Conservation (phyloP, 179 eudicot species). For the Silene vulgaris region DNA sequence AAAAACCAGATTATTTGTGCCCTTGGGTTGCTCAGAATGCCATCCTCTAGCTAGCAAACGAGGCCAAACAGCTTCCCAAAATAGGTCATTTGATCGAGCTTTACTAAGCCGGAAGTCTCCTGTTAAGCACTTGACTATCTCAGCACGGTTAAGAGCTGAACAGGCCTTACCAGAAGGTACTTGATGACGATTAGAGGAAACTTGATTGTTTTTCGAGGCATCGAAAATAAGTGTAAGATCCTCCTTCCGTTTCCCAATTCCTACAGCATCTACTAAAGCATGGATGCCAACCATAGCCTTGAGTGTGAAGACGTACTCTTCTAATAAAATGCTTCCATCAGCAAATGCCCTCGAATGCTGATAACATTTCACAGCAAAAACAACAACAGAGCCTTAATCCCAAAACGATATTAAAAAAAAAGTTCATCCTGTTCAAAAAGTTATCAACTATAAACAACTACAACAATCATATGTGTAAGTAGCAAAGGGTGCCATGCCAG, state of each 20-base stretch:
- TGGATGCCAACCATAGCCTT: constrained; percentile 53
- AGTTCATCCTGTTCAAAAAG: neutral
- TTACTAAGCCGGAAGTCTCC: constrained; percentile 75
- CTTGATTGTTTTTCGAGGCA: constrained; percentile 35
- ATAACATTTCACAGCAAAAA: constrained; percentile 18
- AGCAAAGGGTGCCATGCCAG: too few species aligned
- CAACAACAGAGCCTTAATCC: neutral
- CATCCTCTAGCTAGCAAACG: constrained; percentile 80
- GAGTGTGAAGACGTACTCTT: constrained; percentile 44
- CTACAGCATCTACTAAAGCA: constrained; percentile 58
- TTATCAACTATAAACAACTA: neutral
- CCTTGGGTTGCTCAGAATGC: constrained; percentile 78
- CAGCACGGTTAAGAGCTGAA: constrained; percentile 52
- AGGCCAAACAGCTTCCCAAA: constrained; percentile 97
- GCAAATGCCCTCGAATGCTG: constrained; percentile 57
- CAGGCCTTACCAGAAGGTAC: constrained; percentile 65
- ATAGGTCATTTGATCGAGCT: constrained; percentile 68
- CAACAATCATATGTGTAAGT: neutral
- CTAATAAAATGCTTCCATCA: constrained; percentile 45
- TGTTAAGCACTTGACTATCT: constrained; percentile 56
- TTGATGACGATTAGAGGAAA: constrained; percentile 31
- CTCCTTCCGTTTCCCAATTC: constrained; percentile 60
- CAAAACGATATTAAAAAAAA: neutral
- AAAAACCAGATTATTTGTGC: constrained; percentile 61
- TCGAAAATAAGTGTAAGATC: constrained; percentile 61